A percentile compares a stretch with the other conserved stretches of the same genome.
phyloP scores from a whole-genome alignment of 257 asterid genomes.

The Paulownia fortunei region DNA sequence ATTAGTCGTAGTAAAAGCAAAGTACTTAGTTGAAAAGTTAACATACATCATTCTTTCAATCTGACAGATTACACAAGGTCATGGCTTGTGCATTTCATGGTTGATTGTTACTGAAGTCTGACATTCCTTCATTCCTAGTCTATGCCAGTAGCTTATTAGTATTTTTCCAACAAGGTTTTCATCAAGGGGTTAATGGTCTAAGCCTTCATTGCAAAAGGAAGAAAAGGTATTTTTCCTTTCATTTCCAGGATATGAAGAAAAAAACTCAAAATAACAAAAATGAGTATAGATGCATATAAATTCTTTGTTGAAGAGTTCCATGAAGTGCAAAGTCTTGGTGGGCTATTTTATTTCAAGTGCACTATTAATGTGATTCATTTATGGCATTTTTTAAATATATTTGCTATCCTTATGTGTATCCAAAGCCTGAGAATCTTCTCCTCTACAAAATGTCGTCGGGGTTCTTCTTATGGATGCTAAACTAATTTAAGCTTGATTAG shows the following conservation, averaged over 20 bases:
- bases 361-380: neutral
- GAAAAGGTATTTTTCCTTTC: neutral
- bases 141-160: neutral
- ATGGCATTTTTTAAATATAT: too few species aligned
- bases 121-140: neutral
- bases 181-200: neutral
- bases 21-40: slow-evolving; percentile 2
- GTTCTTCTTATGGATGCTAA: too few species aligned
- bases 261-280: neutral
- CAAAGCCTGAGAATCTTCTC: neutral
- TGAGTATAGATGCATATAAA: neutral
- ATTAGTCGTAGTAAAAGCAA: neutral
- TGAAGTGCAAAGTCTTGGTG: neutral
- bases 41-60: neutral
- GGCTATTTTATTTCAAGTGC: neutral
- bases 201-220: neutral
- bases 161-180: neutral
- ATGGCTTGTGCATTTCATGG: slow-evolving; percentile 7
- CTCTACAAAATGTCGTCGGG: neutral
- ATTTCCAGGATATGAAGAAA: neutral
- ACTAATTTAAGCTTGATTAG: neutral
- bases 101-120: neutral
- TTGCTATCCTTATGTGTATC: neutral
- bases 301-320: neutral
- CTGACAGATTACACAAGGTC: neutral